Base-by-base conservation (phyloP, 2,329 filamentous ascomycete genomes). In the Clarireedia hainanense region DNA sequence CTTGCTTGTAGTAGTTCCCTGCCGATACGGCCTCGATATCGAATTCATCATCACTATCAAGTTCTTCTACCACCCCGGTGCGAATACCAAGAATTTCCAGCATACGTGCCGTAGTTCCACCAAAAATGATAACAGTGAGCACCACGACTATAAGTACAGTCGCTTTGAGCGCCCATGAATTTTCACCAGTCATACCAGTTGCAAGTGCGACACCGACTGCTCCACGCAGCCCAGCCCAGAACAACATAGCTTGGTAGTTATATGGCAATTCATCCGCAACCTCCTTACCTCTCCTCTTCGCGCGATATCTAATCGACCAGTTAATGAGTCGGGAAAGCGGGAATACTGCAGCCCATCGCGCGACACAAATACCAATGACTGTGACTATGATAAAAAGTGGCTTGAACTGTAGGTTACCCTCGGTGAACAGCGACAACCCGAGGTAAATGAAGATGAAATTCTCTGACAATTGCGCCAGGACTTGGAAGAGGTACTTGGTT, bases 361-460 rank as follows among this genome's bases (percentile, higher is more conserved):
- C 91, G 10, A 88, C 85, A 66, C 92, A 97, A 51, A 99, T 96
- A 4, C 94, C 91, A 48, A 92, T 75, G 4, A 96, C 85, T 0
- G 92, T 92, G 63, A 99, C 84, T 55, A 99, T 87, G 65, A 97
- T 97, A 67, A 99, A 89, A 2, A 96, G 83, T 0, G 94, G 94
- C 68, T 96, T 95, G 74, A 95, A 99, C 58, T 89, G 84, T 24
- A 96, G 78, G 50, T 89, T 83, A 52, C 84, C 85, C 65, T 97
- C 91, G 3, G 94, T 96, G 71, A 99, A 97, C 27, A 99, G 79
- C 0, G 94, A 95, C 3, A 99, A 78, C 5, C 94, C 94, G 0
- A 99, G 83, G 68, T 99, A 99, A 71, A 99, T 99, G 75, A 99
- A 99, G 72, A 99, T 99, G 70, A 99, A 99, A 72, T 99, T 99